phyloP scores from a whole-genome alignment of 2,329 filamentous ascomycete genomes.

The Trichoderma cornu-damae region DNA sequence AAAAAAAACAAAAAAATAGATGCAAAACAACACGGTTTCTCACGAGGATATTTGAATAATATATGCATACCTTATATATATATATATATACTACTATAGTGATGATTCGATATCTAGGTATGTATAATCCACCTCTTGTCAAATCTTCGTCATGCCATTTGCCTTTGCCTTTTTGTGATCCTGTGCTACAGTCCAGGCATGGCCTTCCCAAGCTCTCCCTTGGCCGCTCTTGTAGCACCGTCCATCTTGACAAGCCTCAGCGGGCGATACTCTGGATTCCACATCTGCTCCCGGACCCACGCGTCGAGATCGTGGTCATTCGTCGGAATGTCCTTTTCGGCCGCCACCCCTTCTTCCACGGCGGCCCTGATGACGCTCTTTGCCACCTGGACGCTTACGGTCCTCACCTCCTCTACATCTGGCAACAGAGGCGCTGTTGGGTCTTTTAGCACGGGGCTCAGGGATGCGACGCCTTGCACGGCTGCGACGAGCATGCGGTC shows the following conservation, averaged over 20 bases:
- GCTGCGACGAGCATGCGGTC: constrained; percentile 80
- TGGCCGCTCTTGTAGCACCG: constrained; percentile 53
- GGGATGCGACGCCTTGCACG: constrained; percentile 63
- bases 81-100: too few species aligned
- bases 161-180: constrained; percentile 16
- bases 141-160: background rate
- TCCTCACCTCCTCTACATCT: constrained; percentile 66
- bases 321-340: constrained; percentile 58
- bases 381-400: constrained; percentile 74
- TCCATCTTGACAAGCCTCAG: constrained; percentile 52
- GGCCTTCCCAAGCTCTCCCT: constrained; percentile 30
- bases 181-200: constrained; percentile 23
- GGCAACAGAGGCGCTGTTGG: constrained; percentile 64
- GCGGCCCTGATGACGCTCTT: constrained; percentile 68
- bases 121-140: background rate
- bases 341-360: constrained; percentile 62
- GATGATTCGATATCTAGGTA: background rate
- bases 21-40: too few species aligned
- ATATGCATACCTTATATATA: too few species aligned
- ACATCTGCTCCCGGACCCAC: constrained; percentile 78
- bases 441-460: constrained; percentile 64
- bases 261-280: constrained; percentile 64
- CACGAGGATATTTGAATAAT: too few species aligned
- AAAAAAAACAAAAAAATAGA: too few species aligned
- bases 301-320: constrained; percentile 53